These are phyloP conservation scores for Hordeum pubiflorum DNA, from an alignment of 202 grass and related monocot genomes.

Conservation along the genomic window DNA sequence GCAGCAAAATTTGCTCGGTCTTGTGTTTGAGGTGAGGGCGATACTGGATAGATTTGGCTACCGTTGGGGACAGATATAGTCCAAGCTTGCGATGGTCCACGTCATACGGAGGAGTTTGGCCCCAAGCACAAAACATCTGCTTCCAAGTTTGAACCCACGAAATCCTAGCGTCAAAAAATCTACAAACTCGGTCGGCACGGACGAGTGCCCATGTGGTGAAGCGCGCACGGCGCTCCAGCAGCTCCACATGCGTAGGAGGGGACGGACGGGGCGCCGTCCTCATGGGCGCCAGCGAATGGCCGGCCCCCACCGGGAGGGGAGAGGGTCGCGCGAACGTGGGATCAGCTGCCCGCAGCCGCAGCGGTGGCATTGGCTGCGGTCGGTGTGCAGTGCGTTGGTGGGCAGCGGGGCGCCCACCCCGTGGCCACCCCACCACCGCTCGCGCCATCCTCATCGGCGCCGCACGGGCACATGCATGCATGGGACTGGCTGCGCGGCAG, in stretches of 20 bases:
- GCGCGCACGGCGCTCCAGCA: neutral
- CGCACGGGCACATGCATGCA: conserved; percentile 16
- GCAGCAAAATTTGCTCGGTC: neutral
- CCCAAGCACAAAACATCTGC: neutral
- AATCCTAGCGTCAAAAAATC: neutral
- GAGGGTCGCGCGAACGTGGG: neutral
- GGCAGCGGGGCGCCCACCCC: neutral
- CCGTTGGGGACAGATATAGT: neutral
- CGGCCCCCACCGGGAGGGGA: neutral
- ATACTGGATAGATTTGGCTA: neutral
- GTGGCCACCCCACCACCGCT: neutral
- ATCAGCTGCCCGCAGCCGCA: neutral
- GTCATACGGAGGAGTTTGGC: neutral
- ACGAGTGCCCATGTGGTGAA: neutral
- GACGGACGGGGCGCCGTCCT: neutral
- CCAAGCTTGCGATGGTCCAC: neutral
- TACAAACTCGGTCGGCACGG: neutral
- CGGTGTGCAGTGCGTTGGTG: conserved; percentile 8
- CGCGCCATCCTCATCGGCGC: neutral
- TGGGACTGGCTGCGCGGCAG: neutral
- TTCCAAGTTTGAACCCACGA: neutral
- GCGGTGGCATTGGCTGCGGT: conserved; percentile 1
- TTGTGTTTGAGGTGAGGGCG: neutral
- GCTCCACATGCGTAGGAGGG: neutral
- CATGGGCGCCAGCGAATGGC: neutral